Evolutionary conservation across 352 stramenopile genomes (phyloP).

Genomic region (Globisporangium cederbergense): DNA sequence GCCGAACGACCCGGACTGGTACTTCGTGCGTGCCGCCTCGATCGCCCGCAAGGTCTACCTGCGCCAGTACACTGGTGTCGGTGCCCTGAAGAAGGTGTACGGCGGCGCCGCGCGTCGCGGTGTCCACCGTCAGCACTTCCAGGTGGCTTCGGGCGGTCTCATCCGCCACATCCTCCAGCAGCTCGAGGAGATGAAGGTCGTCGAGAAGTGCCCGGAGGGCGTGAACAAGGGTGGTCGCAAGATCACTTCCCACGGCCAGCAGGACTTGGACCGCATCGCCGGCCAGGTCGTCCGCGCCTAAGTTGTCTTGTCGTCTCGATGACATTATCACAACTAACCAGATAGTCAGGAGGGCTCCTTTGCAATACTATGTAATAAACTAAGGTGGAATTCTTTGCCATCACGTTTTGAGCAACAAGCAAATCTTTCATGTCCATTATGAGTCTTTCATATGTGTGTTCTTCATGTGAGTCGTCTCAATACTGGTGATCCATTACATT

Average conservation of each 20-base stretch:
- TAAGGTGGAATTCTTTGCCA: slow-evolving; percentile 22
- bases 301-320: slow-evolving; percentile 30
- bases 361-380: slow-evolving; percentile 42
- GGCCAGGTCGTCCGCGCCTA: slow-evolving; percentile 90
- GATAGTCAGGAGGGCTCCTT: slow-evolving; percentile 47
- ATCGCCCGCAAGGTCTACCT: slow-evolving; percentile 99
- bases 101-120: slow-evolving; percentile 91
- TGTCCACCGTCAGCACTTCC: slow-evolving; percentile 94
- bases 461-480: neutral
- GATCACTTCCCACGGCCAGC: slow-evolving; percentile 97
- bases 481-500: neutral
- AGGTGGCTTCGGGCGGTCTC: slow-evolving; percentile 93
- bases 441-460: neutral
- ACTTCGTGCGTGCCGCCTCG: slow-evolving; percentile 97
- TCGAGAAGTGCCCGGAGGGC: slow-evolving; percentile 92
- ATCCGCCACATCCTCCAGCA: slow-evolving; percentile 98
- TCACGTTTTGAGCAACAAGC: slow-evolving; percentile 13
- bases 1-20: slow-evolving; percentile 98
- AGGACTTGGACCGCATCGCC: slow-evolving; percentile 99
- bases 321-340: slow-evolving; percentile 1
- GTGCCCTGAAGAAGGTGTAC: slow-evolving; percentile 97
- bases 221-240: slow-evolving; percentile 93
- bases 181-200: slow-evolving; percentile 98
- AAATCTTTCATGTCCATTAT: slow-evolving; percentile 17
- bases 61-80: slow-evolving; percentile 94